These are phyloP conservation scores for Suillus subalutaceus DNA, from an alignment of 768 basidiomycete species.

Conservation along the genomic window DNA sequence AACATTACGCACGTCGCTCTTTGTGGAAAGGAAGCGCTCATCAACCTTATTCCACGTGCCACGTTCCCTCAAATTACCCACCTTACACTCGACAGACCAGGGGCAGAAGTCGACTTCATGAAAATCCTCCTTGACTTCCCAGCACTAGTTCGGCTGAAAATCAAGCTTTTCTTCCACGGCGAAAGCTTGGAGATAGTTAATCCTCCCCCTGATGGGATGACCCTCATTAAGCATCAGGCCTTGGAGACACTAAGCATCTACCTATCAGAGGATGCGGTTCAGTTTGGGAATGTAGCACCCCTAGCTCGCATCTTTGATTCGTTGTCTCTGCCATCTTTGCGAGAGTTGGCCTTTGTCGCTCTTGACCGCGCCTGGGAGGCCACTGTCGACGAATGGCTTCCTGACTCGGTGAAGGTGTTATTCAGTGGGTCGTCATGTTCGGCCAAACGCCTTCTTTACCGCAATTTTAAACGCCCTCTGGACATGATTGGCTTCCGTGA, in stretches of 20 bases:
- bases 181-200: conserved; percentile 16
- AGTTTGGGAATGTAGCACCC: conserved; percentile 22
- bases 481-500: neutral
- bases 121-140: conserved; percentile 22
- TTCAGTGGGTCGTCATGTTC: neutral
- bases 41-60: conserved; percentile 20
- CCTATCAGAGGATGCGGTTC: conserved; percentile 24
- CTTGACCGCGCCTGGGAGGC: neutral
- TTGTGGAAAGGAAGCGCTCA: conserved; percentile 16
- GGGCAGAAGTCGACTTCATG: conserved; percentile 13
- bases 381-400: conserved; percentile 16
- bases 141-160: conserved; percentile 19
- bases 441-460: conserved; percentile 3
- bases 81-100: conserved; percentile 24
- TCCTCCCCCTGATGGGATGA: conserved; percentile 7
- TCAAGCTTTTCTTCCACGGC: conserved; percentile 18
- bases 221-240: conserved; percentile 14
- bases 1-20: conserved; percentile 20
- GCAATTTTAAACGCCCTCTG: neutral
- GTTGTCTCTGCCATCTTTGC: conserved; percentile 24
- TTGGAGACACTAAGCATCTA: conserved; percentile 20
- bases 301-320: conserved; percentile 24
- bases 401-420: conserved; percentile 6
- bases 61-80: conserved; percentile 24
- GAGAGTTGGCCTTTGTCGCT: conserved; percentile 18